Evolutionary conservation across 768 basidiomycete species (phyloP).

Genomic region (Leccinum barrowsii): DNA sequence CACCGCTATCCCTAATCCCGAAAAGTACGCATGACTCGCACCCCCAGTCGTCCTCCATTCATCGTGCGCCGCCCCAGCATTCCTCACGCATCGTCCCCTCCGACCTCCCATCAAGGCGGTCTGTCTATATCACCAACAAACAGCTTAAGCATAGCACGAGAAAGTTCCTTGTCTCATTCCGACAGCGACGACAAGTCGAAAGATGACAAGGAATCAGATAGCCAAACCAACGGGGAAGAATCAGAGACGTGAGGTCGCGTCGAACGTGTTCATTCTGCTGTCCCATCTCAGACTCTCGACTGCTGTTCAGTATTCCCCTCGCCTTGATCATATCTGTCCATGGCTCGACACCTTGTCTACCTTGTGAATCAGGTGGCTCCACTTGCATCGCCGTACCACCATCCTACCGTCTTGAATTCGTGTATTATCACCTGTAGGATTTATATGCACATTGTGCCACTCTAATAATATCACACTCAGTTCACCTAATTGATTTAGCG

Average conservation of each 20-base stretch:
- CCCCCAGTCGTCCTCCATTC: neutral
- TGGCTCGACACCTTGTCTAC: slow-evolving; percentile 12
- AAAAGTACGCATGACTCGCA: slow-evolving; percentile 61
- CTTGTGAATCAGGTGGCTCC: slow-evolving; percentile 11
- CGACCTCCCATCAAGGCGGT: slow-evolving; percentile 46
- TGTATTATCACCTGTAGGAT: slow-evolving; percentile 32
- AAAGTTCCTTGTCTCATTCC: slow-evolving; percentile 41
- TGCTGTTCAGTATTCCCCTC: slow-evolving; percentile 20
- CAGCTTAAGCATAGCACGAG: slow-evolving; percentile 62
- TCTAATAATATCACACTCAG: slow-evolving; percentile 20
- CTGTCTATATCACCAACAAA: slow-evolving; percentile 77
- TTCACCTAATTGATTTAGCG: neutral
- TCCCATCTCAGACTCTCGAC: slow-evolving; percentile 6
- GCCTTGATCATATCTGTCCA: slow-evolving; percentile 21
- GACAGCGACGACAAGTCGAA: slow-evolving; percentile 17
- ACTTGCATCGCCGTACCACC: slow-evolving; percentile 19
- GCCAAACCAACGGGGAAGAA: slow-evolving; percentile 8
- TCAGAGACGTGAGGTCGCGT: slow-evolving; percentile 14
- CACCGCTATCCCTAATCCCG: slow-evolving; percentile 96
- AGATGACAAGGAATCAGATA: slow-evolving; percentile 14
- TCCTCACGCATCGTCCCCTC: slow-evolving; percentile 82
- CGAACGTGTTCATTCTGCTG: slow-evolving; percentile 2
- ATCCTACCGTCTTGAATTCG: slow-evolving; percentile 18
- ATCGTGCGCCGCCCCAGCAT: slow-evolving; percentile 50
- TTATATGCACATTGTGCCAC: slow-evolving; percentile 13